Evolutionary conservation across 106 monocot species (phyloP).

Genomic region (Acorus gramineus): DNA sequence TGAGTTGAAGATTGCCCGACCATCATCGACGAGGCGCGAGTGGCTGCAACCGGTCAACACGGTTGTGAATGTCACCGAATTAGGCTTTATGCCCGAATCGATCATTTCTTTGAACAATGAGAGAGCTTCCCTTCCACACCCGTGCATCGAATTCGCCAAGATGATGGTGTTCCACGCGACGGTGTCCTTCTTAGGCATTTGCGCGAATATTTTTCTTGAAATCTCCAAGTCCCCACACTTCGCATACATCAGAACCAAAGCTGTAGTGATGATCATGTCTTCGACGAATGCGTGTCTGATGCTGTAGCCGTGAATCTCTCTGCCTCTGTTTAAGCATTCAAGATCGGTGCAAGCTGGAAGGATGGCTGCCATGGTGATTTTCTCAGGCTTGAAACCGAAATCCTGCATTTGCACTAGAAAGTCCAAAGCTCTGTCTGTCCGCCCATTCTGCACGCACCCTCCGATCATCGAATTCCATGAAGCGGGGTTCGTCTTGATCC

Average conservation of each 20-base stretch:
- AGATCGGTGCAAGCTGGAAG: slow-evolving; percentile 42
- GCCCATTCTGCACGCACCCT: slow-evolving; percentile 36
- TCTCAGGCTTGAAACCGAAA: slow-evolving; percentile 32
- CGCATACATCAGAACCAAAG: slow-evolving; percentile 48
- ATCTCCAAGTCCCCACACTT: slow-evolving; percentile 55
- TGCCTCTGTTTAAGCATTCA: slow-evolving; percentile 38
- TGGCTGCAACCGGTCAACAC: slow-evolving; percentile 66
- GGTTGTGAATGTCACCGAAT: slow-evolving; percentile 40
- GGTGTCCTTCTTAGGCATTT: slow-evolving; percentile 32
- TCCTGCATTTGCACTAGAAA: slow-evolving; percentile 46
- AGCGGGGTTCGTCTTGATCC: slow-evolving; percentile 12
- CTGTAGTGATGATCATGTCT: slow-evolving; percentile 28
- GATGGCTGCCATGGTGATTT: slow-evolving; percentile 38
- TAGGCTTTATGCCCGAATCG: slow-evolving; percentile 27
- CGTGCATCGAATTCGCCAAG: slow-evolving; percentile 64
- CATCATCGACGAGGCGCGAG: slow-evolving; percentile 52
- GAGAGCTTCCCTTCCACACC: slow-evolving; percentile 48
- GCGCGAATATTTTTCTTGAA: slow-evolving; percentile 33
- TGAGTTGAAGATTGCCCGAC: slow-evolving; percentile 29
- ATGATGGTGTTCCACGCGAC: slow-evolving; percentile 75
- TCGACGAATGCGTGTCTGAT: slow-evolving; percentile 15
- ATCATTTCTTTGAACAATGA: slow-evolving; percentile 30
- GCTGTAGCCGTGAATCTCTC: slow-evolving; percentile 44
- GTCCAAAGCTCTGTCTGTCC: slow-evolving; percentile 23
- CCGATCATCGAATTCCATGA: slow-evolving; percentile 72